Percentiles rank a stretch among this genome's conserved stretches.
Evolutionary conservation across 2,329 filamentous ascomycete species (phyloP).

Genomic region (Eutypa lata): DNA sequence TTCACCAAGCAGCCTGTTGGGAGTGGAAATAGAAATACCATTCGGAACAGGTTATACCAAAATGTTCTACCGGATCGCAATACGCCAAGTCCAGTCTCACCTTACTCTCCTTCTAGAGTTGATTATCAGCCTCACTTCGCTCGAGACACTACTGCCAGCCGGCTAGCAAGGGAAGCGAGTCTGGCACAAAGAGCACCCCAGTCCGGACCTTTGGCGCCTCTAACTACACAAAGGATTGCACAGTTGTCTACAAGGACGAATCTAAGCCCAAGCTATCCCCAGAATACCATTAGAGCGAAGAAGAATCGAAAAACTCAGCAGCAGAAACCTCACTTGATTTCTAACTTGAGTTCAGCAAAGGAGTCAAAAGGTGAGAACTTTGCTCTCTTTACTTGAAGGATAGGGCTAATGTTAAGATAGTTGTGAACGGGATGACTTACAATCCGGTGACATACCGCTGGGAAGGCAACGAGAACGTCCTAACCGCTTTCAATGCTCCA

Average conservation of each 20-base stretch:
- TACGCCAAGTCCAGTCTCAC: constrained; percentile 51
- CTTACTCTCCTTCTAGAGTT: constrained; percentile 55
- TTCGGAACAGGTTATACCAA: constrained; percentile 56
- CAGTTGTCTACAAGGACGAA: constrained; percentile 50
- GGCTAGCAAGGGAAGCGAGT: constrained; percentile 61
- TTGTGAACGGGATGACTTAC: constrained; percentile 93
- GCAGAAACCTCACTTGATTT: constrained; percentile 82
- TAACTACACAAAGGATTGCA: constrained; percentile 53
- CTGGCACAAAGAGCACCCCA: constrained; percentile 58
- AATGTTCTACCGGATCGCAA: constrained; percentile 52
- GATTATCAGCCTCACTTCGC: constrained; percentile 60
- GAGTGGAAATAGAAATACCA: constrained; percentile 61
- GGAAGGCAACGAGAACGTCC: constrained; percentile 92
- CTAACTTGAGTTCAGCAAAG: constrained; percentile 71
- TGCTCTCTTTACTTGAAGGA: background rate
- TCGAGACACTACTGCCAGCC: constrained; percentile 62
- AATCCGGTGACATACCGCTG: constrained; percentile 83
- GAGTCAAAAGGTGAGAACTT: constrained; percentile 68
- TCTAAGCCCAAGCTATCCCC: constrained; percentile 42
- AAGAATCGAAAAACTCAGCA: constrained; percentile 57
- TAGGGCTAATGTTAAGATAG: constrained; percentile 44
- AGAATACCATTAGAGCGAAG: constrained; percentile 46
- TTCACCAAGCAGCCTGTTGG: constrained; percentile 77
- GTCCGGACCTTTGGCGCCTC: constrained; percentile 49
- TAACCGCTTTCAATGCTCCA: constrained; percentile 72